phyloP scores from a whole-genome alignment of 106 monocot genomes.

The Apostasia shenzhenica region DNA sequence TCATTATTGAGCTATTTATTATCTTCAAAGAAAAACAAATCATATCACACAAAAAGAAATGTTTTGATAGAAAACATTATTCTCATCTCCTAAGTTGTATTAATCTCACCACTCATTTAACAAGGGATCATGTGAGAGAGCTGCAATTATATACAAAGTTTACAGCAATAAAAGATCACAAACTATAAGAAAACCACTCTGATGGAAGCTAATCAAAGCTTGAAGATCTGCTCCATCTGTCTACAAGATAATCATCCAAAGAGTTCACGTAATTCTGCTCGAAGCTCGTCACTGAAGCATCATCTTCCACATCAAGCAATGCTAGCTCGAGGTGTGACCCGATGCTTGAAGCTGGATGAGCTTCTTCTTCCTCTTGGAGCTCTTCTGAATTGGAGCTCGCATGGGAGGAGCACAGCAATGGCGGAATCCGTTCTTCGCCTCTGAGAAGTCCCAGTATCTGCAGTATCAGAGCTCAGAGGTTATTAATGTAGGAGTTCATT shows the following conservation, averaged over 20 bases:
- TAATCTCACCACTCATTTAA: too few relatives aligned
- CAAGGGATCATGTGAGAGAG: too few relatives aligned
- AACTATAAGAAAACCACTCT: too few relatives aligned
- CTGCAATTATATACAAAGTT: too few relatives aligned
- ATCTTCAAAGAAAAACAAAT: too few relatives aligned
- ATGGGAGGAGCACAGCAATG: constrained; percentile 17
- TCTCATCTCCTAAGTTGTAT: too few relatives aligned
- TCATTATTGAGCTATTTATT: too few relatives aligned
- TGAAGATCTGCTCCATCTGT: constrained; percentile 64
- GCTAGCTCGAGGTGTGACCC: constrained; percentile 70
- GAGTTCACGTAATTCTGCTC: constrained; percentile 39
- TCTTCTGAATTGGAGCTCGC: constrained; percentile 12
- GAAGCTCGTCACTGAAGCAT: constrained; percentile 47
- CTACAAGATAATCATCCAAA: constrained; percentile 62
- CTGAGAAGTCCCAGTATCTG: constrained; percentile 51
- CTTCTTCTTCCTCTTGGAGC: constrained; percentile 56
- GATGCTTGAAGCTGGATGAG: constrained; percentile 46
- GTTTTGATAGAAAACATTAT: too few relatives aligned
- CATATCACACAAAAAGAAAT: too few relatives aligned
- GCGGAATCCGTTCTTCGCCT: constrained; percentile 36
- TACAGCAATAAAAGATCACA: too few relatives aligned
- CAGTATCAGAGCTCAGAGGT: background rate
- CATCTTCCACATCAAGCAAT: constrained; percentile 66
- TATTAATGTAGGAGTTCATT: too few relatives aligned
- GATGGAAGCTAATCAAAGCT: constrained; percentile 51